Percentiles rank a stretch among this genome's conserved stretches.
These are phyloP conservation scores for Aristolochia fimbriata DNA, from an alignment of 164 flowering plant genomes.

Conservation along the genomic window DNA sequence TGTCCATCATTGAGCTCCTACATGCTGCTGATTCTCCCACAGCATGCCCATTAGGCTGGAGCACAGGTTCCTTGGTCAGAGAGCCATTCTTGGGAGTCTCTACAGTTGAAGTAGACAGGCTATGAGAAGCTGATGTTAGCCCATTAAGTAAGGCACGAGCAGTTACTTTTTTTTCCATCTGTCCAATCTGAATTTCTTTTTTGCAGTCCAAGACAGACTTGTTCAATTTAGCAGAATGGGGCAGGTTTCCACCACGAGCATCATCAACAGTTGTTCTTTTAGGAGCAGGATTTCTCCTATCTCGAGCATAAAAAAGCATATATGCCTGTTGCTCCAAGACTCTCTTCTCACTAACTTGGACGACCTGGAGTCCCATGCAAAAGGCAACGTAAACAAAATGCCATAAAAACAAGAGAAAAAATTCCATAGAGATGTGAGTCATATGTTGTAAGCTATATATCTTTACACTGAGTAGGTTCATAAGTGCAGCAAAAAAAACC, in stretches of 20 bases:
- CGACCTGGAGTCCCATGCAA: constrained; percentile 39
- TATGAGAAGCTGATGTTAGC: not conserved
- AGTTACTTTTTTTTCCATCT: constrained; percentile 11
- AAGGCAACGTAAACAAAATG: not conserved
- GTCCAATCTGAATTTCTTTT: constrained; percentile 18
- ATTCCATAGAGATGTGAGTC: not conserved
- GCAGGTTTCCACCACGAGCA: constrained; percentile 27
- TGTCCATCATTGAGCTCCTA: too few species aligned
- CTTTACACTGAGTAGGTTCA: too few species aligned
- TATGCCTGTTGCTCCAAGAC: constrained; percentile 92
- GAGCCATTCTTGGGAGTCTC: not conserved
- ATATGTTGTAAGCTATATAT: not conserved
- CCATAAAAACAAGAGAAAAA: not conserved
- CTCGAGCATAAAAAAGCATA: constrained; percentile 89
- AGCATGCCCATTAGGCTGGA: too few species aligned
- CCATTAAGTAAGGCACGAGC: constrained; percentile 8
- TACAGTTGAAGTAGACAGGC: not conserved
- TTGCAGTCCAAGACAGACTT: constrained; percentile 12
- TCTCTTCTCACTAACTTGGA: constrained; percentile 54
- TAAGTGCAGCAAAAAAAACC: not conserved
- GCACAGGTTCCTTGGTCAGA: not conserved
- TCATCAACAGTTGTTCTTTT: constrained; percentile 29
- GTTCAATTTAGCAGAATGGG: constrained; percentile 16
- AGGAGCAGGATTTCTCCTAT: constrained; percentile 29
- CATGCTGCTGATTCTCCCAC: too few species aligned